Conservation (phyloP, 331 rosid genomes). For the Acacia pycnantha region DNA sequence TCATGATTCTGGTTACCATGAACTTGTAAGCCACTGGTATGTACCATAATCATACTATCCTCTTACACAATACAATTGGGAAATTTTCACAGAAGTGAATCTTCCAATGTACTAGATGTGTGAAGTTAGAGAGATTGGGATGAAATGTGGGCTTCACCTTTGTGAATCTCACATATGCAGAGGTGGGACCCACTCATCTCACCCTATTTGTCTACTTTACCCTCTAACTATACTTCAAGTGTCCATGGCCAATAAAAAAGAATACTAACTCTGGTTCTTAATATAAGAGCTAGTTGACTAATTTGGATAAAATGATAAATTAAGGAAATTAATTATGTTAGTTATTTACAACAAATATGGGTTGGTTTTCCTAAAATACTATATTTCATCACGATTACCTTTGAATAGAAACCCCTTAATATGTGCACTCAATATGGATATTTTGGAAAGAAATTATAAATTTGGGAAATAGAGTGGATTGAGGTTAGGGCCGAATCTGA, state of each 20-base stretch:
- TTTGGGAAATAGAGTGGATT: too few species aligned
- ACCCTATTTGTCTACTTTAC: background rate
- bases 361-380: too few species aligned
- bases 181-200: background rate
- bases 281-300: too few species aligned
- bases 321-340: too few species aligned
- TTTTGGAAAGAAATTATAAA: too few species aligned
- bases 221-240: background rate
- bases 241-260: background rate
- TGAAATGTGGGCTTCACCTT: background rate
- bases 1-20: conserved; percentile 51
- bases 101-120: background rate
- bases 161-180: background rate
- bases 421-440: too few species aligned
- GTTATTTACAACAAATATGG: too few species aligned
- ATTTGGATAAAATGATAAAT: too few species aligned
- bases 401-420: too few species aligned
- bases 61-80: background rate
- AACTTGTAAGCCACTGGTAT: conserved; percentile 56
- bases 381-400: too few species aligned
- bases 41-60: background rate
- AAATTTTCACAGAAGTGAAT: background rate
- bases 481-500: too few species aligned
- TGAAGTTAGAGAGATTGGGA: background rate
- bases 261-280: too few species aligned